A percentile compares a stretch with the other conserved stretches of the same genome.
phyloP scores from a whole-genome alignment of 768 basidiomycete species.

The Chalciporus pseudorubinellus region DNA sequence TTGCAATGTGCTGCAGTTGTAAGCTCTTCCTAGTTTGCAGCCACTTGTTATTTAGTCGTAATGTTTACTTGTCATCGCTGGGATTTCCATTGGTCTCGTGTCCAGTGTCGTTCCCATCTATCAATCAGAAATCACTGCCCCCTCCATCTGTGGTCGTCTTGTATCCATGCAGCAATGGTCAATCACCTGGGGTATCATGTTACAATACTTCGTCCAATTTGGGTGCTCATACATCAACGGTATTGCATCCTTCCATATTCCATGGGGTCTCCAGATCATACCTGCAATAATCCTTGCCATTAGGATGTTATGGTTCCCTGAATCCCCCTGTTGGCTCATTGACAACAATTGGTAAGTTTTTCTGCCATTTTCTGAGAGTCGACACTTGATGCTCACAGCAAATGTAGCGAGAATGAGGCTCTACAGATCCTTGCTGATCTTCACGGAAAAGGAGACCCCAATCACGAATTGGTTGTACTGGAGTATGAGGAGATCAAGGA shows the following conservation, averaged over 20 bases:
- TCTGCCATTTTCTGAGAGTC: background rate
- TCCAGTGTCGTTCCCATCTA: conserved; percentile 71
- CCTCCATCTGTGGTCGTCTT: conserved; percentile 68
- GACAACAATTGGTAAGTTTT: conserved; percentile 50
- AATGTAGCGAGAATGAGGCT: conserved; percentile 48
- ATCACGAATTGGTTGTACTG: conserved; percentile 61
- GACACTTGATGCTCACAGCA: background rate
- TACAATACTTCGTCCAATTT: conserved; percentile 76
- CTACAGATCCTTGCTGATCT: conserved; percentile 72
- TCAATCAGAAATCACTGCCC: conserved; percentile 72
- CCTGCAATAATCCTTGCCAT: conserved; percentile 66
- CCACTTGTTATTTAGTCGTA: background rate
- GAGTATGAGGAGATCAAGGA: conserved; percentile 67
- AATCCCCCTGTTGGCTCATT: conserved; percentile 70
- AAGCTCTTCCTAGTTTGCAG: conserved; percentile 10
- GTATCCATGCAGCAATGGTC: conserved; percentile 80
- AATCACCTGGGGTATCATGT: conserved; percentile 75
- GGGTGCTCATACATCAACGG: conserved; percentile 69
- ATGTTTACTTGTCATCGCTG: conserved; percentile 47
- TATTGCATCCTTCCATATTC: conserved; percentile 72
- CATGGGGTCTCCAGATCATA: conserved; percentile 78
- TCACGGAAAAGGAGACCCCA: conserved; percentile 57
- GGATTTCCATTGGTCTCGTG: conserved; percentile 64
- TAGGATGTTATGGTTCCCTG: conserved; percentile 69
- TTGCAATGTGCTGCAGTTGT: conserved; percentile 63